A percentile compares a stretch with the other conserved stretches of the same genome.
Evolutionary conservation across 495 filamentous ascomycete species (phyloP).

Genomic region (Tetracladium marchalianum): DNA sequence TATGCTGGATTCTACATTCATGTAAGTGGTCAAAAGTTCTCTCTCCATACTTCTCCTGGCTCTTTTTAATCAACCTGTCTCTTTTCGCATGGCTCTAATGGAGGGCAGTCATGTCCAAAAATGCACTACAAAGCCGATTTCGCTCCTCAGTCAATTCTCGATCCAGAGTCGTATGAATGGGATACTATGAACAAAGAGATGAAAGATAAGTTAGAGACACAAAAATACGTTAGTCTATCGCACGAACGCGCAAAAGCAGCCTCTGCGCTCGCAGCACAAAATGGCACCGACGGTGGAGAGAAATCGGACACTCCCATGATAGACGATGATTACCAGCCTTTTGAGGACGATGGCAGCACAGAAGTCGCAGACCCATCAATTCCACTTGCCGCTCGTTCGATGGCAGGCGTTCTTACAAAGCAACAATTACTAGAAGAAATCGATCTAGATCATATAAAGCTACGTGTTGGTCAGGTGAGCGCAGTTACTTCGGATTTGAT

Average conservation of each 20-base stretch:
- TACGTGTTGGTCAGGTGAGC: conserved; percentile 22
- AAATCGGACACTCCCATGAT: neutral
- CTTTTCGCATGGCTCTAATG: conserved; percentile 27
- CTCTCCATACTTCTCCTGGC: neutral
- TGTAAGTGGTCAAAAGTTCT: conserved; percentile 7
- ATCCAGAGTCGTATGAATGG: conserved; percentile 71
- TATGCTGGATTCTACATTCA: conserved; percentile 43
- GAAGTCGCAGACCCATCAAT: conserved; percentile 21
- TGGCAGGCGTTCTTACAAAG: conserved; percentile 68
- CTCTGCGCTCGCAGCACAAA: conserved; percentile 1
- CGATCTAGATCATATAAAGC: conserved; percentile 47
- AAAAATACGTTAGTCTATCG: conserved; percentile 61
- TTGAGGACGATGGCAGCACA: conserved; percentile 16
- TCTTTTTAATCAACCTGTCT: conserved; percentile 52
- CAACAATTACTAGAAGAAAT: conserved; percentile 47
- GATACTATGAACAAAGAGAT: conserved; percentile 60
- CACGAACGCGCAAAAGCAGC: conserved; percentile 26
- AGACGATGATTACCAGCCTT: neutral
- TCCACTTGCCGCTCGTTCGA: conserved; percentile 57
- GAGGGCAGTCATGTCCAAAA: conserved; percentile 43
- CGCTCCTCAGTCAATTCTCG: conserved; percentile 71
- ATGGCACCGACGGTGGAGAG: conserved; percentile 3
- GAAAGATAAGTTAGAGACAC: conserved; percentile 49
- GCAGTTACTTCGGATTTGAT: conserved; percentile 43
- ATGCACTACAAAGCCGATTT: conserved; percentile 91